Percentiles rank a stretch among this genome's conserved stretches.
Conservation (phyloP, 306 rosid species). For the Acacia crassicarpa region DNA sequence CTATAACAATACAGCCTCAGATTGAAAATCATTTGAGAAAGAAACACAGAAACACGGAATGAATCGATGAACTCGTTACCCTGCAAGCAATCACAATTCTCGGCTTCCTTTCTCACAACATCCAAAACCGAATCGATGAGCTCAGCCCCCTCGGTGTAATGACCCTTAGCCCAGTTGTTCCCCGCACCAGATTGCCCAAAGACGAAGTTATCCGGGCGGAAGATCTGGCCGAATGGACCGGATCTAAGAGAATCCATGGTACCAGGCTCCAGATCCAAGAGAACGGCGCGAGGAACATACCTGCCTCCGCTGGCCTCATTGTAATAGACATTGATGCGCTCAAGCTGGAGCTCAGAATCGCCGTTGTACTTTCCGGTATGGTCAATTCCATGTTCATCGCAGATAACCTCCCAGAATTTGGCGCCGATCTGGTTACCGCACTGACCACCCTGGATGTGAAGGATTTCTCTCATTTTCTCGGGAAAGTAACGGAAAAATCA, state of each 20-base stretch:
- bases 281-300: conserved; percentile 69
- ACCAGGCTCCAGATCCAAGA: conserved; percentile 72
- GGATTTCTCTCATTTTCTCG: conserved; percentile 68
- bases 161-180: conserved; percentile 61
- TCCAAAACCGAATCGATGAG: conserved; percentile 64
- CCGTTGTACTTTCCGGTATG: conserved; percentile 54
- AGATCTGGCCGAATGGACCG: conserved; percentile 59
- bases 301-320: conserved; percentile 65
- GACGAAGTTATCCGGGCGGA: conserved; percentile 67
- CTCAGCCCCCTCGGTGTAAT: conserved; percentile 67
- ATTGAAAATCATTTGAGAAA: not conserved
- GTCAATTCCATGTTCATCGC: conserved; percentile 68
- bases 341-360: conserved; percentile 61
- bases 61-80: conserved; percentile 29
- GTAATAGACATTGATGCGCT: conserved; percentile 63
- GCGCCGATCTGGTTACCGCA: conserved; percentile 76
- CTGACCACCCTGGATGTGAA: conserved; percentile 72
- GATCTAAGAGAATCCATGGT: conserved; percentile 63
- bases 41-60: not conserved
- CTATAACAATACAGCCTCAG: not conserved
- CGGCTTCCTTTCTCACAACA: conserved; percentile 71
- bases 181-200: conserved; percentile 76
- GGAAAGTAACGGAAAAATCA: conserved; percentile 30
- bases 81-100: conserved; percentile 74
- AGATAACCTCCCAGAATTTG: conserved; percentile 69